Percentiles rank a stretch among this genome's conserved stretches.
Conservation (phyloP, 352 stramenopile species). For the Blastocystis sp. region DNA sequence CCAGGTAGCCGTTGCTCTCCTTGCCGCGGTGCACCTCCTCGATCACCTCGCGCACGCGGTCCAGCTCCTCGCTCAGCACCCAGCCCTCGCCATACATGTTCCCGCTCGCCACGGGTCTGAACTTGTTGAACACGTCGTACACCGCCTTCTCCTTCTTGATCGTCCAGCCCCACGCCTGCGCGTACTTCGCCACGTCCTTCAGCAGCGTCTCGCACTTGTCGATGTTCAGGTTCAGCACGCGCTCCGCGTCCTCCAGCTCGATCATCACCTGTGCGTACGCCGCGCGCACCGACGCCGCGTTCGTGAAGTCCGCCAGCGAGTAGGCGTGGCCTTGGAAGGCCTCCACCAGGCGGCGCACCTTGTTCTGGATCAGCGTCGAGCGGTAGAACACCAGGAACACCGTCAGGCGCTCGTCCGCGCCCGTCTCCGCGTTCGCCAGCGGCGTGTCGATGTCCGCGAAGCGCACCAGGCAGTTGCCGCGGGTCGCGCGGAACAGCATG, state of each 20-base stretch:
- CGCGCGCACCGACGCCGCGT: conserved; percentile 79
- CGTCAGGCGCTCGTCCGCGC: conserved; percentile 80
- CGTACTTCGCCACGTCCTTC: conserved; percentile 84
- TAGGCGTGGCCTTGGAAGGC: conserved; percentile 92
- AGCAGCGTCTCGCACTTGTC: conserved; percentile 88
- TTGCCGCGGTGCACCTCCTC: conserved; percentile 86
- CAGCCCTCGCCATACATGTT: conserved; percentile 93
- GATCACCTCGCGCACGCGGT: conserved; percentile 74
- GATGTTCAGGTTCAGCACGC: conserved; percentile 91
- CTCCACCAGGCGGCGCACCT: conserved; percentile 96
- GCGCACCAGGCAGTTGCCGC: conserved; percentile 95
- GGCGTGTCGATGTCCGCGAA: conserved; percentile 90
- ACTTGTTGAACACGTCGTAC: conserved; percentile 96
- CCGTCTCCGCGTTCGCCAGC: conserved; percentile 82
- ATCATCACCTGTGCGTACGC: conserved; percentile 84
- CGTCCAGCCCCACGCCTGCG: conserved; percentile 93
- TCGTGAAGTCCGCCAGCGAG: conserved; percentile 88
- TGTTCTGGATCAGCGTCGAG: conserved; percentile 91
- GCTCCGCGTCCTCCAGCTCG: conserved; percentile 90
- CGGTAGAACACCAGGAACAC: conserved; percentile 83
- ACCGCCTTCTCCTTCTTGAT: conserved; percentile 92
- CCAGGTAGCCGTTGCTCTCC: conserved; percentile 86
- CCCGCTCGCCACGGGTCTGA: conserved; percentile 89
- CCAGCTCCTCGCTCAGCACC: conserved; percentile 83
- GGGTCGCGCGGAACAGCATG: conserved; percentile 95